phyloP scores from a whole-genome alignment of 495 filamentous ascomycete species.

The Gamarada debralockiae region DNA sequence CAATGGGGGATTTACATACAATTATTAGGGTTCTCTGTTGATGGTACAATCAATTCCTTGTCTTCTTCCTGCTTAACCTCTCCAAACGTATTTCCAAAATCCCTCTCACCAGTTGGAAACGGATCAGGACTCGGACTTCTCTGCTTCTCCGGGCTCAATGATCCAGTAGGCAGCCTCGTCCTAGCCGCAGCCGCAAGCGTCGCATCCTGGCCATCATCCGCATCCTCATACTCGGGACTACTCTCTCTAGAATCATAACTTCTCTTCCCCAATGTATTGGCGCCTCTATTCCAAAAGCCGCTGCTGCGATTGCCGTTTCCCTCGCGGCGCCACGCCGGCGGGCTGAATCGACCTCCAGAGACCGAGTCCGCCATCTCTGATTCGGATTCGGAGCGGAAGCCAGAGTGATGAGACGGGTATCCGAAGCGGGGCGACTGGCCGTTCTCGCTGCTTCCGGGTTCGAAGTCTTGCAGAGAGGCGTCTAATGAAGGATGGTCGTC shows the following conservation, averaged over 20 bases:
- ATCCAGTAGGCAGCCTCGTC: constrained; percentile 48
- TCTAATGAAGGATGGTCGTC: constrained; percentile 68
- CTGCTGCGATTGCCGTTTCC: constrained; percentile 46
- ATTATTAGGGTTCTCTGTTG: constrained; percentile 24
- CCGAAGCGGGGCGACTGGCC: constrained; percentile 41
- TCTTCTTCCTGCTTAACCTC: constrained; percentile 12
- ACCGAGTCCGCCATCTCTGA: constrained; percentile 46
- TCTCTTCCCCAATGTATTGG: constrained; percentile 28
- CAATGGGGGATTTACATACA: constrained; percentile 14
- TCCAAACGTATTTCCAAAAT: constrained; percentile 22
- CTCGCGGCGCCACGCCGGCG: constrained; percentile 51
- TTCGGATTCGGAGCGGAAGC: constrained; percentile 59
- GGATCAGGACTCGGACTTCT: constrained; percentile 35
- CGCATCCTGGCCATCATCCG: constrained; percentile 29
- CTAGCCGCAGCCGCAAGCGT: constrained; percentile 45
- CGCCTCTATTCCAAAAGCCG: constrained; percentile 47
- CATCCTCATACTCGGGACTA: constrained; percentile 26
- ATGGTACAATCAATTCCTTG: constrained; percentile 4
- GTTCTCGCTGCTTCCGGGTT: constrained; percentile 42
- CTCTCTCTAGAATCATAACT: constrained; percentile 21
- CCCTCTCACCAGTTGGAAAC: constrained; percentile 22
- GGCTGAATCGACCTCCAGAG: constrained; percentile 49
- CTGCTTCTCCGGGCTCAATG: constrained; percentile 46
- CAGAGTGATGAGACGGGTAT: constrained; percentile 72
- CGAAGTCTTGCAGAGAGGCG: constrained; percentile 76